A percentile compares a stretch with the other conserved stretches of the same genome.
These are phyloP conservation scores for Cymbidium sinense DNA, from an alignment of 106 monocot species.

Conservation along the genomic window DNA sequence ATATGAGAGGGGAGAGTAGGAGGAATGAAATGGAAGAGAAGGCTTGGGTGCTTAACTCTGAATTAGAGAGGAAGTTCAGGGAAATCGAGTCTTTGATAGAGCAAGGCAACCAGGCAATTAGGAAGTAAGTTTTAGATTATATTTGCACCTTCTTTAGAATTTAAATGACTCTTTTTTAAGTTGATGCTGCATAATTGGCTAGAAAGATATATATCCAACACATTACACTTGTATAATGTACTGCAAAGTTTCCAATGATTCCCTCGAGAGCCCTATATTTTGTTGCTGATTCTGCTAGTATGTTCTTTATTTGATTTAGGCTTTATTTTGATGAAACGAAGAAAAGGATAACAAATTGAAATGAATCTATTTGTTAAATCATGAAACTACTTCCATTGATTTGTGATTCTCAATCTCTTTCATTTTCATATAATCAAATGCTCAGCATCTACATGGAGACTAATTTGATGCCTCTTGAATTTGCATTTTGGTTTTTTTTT, in stretches of 20 bases:
- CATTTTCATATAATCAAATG: background rate
- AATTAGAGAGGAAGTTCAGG: slow-evolving; percentile 29
- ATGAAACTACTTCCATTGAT: background rate
- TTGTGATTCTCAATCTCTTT: background rate
- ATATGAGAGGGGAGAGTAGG: slow-evolving; percentile 47
- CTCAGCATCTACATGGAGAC: background rate
- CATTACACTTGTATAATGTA: background rate
- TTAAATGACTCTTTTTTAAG: background rate
- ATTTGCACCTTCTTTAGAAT: background rate
- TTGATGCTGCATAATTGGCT: background rate
- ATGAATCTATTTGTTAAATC: background rate
- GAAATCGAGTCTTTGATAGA: slow-evolving; percentile 43
- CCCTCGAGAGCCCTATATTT: background rate
- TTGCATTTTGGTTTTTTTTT: slow-evolving; percentile 5
- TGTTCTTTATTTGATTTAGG: background rate
- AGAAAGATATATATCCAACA: background rate
- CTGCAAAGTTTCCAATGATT: background rate
- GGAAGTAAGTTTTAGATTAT: slow-evolving; percentile 35
- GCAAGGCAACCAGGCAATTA: slow-evolving; percentile 66
- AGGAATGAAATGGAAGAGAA: slow-evolving; percentile 61
- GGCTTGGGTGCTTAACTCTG: slow-evolving; percentile 46
- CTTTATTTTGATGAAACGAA: background rate
- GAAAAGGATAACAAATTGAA: background rate
- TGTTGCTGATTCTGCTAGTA: background rate
- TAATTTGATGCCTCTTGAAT: background rate